Conservation (phyloP, 768 basidiomycete genomes). For the Pisolithus marmoratus region DNA sequence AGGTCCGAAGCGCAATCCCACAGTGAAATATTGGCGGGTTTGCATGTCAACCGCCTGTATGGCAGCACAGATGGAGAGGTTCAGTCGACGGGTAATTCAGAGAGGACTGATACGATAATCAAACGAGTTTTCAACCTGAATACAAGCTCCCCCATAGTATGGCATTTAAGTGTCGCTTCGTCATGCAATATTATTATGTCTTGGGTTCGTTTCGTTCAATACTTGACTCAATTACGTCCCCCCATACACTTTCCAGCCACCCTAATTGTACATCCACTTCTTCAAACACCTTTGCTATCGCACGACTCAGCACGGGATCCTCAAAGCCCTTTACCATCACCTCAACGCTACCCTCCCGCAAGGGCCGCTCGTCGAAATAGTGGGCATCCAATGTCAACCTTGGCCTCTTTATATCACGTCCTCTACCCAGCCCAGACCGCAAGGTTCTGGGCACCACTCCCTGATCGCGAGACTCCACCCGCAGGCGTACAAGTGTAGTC, state of each 20-base stretch:
- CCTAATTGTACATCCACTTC: constrained; percentile 37
- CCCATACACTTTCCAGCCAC: constrained; percentile 58
- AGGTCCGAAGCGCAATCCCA: too few species aligned
- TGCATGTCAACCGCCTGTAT: too few species aligned
- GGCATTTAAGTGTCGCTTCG: too few species aligned
- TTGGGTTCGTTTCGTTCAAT: too few species aligned
- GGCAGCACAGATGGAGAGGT: too few species aligned
- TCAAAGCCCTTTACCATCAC: constrained; percentile 60
- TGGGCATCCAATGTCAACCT: constrained; percentile 20
- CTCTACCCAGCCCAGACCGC: constrained; percentile 26
- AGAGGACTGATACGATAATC: too few species aligned
- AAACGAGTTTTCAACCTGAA: too few species aligned
- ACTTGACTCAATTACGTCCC: constrained; percentile 29
- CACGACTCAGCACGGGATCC: constrained; percentile 47
- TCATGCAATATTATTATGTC: too few species aligned
- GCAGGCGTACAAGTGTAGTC: constrained; percentile 19
- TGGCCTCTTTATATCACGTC: constrained; percentile 21
- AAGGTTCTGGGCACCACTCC: constrained; percentile 18
- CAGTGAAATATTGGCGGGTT: too few species aligned
- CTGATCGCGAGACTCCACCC: neutral
- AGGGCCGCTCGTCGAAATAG: constrained; percentile 11
- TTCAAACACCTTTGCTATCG: constrained; percentile 35
- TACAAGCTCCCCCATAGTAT: too few species aligned
- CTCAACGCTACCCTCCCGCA: neutral
- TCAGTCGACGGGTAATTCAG: too few species aligned